Percentiles rank a stretch among this genome's conserved stretches.
phyloP scores from a whole-genome alignment of 768 basidiomycete genomes.

The Tylopilus rubrobrunneus region DNA sequence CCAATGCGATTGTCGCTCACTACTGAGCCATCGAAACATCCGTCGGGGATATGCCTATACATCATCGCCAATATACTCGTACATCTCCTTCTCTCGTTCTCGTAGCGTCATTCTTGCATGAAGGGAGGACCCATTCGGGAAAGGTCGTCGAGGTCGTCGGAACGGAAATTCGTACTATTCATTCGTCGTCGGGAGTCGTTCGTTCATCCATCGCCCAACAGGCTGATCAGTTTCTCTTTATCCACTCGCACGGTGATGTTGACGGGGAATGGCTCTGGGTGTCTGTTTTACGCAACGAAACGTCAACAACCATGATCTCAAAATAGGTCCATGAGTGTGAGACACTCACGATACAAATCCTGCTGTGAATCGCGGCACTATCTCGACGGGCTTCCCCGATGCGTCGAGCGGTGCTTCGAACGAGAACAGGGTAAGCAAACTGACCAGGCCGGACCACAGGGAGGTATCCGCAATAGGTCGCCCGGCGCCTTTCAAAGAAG shows the following conservation, averaged over 20 bases:
- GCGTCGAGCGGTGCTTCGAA: constrained; percentile 6
- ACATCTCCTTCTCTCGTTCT: neutral
- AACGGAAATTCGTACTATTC: neutral
- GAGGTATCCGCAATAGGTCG: constrained; percentile 1
- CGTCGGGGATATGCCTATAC: neutral
- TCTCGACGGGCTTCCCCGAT: neutral
- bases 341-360: neutral
- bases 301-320: neutral
- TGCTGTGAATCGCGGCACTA: neutral
- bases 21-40: neutral
- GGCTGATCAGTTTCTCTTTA: neutral
- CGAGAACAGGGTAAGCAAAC: constrained; percentile 4
- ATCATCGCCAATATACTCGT: neutral
- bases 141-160: neutral
- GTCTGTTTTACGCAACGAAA: neutral
- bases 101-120: neutral
- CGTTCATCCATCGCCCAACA: neutral
- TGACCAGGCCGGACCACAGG: constrained; percentile 1
- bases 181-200: neutral
- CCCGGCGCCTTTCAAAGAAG: constrained; percentile 4
- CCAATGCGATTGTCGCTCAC: neutral
- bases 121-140: neutral
- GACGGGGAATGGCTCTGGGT: constrained; percentile 1
- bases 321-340: too few relatives aligned
- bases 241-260: neutral